A percentile compares a stretch with the other conserved stretches of the same genome.
Conservation (phyloP, 331 rosid species). For the Pyracantha coccinea region DNA sequence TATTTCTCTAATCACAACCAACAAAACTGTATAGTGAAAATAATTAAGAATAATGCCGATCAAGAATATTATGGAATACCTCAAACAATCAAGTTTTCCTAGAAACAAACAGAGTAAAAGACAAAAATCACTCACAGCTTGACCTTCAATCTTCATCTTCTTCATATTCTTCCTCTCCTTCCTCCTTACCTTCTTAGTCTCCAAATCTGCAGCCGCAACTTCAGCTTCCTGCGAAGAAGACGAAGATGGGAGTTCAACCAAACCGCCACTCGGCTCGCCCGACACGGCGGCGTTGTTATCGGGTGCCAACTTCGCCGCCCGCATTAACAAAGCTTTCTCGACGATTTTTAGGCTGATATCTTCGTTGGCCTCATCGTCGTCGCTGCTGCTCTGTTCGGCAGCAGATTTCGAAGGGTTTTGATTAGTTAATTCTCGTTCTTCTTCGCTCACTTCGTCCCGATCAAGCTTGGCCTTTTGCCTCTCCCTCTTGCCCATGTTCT, state of each 20-base stretch:
- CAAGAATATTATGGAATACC: not conserved
- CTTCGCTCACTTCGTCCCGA: slow-evolving; percentile 21
- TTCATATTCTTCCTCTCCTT: slow-evolving; percentile 19
- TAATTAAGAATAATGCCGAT: not conserved
- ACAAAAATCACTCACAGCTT: slow-evolving; percentile 30
- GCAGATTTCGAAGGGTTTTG: slow-evolving; percentile 12
- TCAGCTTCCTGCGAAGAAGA: slow-evolving; percentile 9
- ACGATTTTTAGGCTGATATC: slow-evolving; percentile 64
- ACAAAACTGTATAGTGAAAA: not conserved
- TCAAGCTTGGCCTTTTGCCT: slow-evolving; percentile 28
- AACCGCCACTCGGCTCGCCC: not conserved
- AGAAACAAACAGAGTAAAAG: not conserved
- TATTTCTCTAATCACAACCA: not conserved
- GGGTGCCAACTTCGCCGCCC: slow-evolving; percentile 23
- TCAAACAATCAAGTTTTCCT: not conserved
- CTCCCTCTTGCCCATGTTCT: slow-evolving; percentile 40
- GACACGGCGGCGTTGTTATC: not conserved
- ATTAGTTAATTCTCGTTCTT: slow-evolving; percentile 5
- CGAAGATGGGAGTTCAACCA: not conserved
- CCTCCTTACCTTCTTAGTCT: slow-evolving; percentile 10
- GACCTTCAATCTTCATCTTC: slow-evolving; percentile 30
- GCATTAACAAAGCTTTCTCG: slow-evolving; percentile 46
- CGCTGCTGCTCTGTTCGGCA: slow-evolving; percentile 21
- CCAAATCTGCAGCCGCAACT: not conserved
- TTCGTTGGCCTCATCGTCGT: slow-evolving; percentile 66